Evolutionary conservation across 2,329 filamentous ascomycete species (phyloP).

Genomic region (Pseudogymnoascus verrucosus): DNA sequence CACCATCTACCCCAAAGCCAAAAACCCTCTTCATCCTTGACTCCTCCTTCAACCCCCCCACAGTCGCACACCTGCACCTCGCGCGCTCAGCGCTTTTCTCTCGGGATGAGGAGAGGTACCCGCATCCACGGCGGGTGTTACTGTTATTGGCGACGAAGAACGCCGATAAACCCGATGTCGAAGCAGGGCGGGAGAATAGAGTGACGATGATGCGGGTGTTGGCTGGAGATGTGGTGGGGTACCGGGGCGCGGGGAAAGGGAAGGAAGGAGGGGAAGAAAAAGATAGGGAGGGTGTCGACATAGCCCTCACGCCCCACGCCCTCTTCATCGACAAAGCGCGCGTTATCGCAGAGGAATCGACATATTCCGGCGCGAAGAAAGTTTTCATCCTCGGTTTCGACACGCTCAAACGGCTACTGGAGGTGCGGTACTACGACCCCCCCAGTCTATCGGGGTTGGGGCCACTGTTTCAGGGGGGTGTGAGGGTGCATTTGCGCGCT

Average conservation of each 20-base stretch:
- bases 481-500: slow-evolving; percentile 54
- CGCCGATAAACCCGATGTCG: slow-evolving; percentile 58
- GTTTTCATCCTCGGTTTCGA: slow-evolving; percentile 69
- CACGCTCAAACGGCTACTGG: slow-evolving; percentile 63
- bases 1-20: slow-evolving; percentile 17
- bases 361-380: slow-evolving; percentile 42
- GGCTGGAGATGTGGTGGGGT: slow-evolving; percentile 45
- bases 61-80: slow-evolving; percentile 52
- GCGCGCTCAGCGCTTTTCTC: slow-evolving; percentile 37
- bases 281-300: slow-evolving; percentile 39
- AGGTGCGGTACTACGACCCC: slow-evolving; percentile 61
- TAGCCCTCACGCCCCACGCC: slow-evolving; percentile 62
- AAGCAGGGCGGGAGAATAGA: slow-evolving; percentile 59
- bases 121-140: slow-evolving; percentile 36
- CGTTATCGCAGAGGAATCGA: slow-evolving; percentile 43
- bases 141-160: slow-evolving; percentile 56
- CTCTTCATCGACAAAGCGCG: slow-evolving; percentile 67
- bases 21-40: slow-evolving; percentile 50
- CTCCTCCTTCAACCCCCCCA: slow-evolving; percentile 63
- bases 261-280: slow-evolving; percentile 11
- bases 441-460: slow-evolving; percentile 46
- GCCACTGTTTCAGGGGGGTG: slow-evolving; percentile 58
- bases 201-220: slow-evolving; percentile 66
- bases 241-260: background rate
- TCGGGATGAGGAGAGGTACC: slow-evolving; percentile 12